These are phyloP conservation scores for Crithidia mellificae DNA, from an alignment of 208 protist genomes.

Conservation along the genomic window DNA sequence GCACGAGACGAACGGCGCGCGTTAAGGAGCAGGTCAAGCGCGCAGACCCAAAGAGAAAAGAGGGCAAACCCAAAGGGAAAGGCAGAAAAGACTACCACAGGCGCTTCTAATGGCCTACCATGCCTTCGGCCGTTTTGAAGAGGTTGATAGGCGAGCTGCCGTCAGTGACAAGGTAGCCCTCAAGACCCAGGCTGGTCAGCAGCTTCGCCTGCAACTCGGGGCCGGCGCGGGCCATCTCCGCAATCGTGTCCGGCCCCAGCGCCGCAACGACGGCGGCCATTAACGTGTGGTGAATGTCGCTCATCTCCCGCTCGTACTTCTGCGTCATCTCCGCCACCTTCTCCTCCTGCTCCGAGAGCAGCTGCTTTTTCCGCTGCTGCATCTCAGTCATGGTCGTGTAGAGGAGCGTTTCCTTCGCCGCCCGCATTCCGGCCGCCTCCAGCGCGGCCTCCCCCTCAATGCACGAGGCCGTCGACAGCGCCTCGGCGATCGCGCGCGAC, in stretches of 20 bases:
- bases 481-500: constrained; percentile 89
- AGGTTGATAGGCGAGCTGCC: constrained; percentile 92
- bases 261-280: constrained; percentile 56
- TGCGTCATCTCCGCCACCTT: constrained; percentile 34
- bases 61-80: no score
- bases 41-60: no score
- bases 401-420: constrained; percentile 67
- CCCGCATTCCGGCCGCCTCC: constrained; percentile 73
- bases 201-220: constrained; percentile 84
- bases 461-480: constrained; percentile 76
- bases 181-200: constrained; percentile 70
- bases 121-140: constrained; percentile 80
- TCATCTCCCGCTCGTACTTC: constrained; percentile 37
- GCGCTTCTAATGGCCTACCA: constrained; percentile 35
- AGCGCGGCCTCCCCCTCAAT: constrained; percentile 90
- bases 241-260: constrained; percentile 76
- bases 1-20: no score
- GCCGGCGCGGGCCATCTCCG: constrained; percentile 78
- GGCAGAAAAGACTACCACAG: no score
- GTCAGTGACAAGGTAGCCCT: constrained; percentile 93
- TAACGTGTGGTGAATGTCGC: constrained; percentile 48
- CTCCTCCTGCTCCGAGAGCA: constrained; percentile 50
- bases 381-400: constrained; percentile 47
- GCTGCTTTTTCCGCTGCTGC: constrained; percentile 43
- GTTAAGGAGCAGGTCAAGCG: no score